Evolutionary conservation across 345 rosid genomes (phyloP).

Genomic region (Dimocarpus longan): DNA sequence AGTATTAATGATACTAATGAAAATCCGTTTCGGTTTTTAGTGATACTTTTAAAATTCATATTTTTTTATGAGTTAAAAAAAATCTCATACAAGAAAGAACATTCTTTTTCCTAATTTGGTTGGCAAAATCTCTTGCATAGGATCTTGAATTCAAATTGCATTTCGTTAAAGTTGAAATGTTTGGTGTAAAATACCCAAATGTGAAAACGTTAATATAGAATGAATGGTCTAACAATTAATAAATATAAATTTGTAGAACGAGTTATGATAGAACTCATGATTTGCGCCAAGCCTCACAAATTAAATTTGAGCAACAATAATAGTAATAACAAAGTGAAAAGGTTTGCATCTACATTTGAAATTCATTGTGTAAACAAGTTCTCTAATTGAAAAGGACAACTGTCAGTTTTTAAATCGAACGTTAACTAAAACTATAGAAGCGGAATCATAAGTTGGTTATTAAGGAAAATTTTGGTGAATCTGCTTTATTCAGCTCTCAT

Average conservation of each 20-base stretch:
- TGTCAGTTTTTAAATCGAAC: not conserved
- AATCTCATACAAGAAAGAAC: too few relatives aligned
- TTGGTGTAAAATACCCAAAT: too few relatives aligned
- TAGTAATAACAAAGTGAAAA: not conserved
- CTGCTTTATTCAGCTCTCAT: not conserved
- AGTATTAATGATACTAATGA: too few relatives aligned
- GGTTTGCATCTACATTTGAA: not conserved
- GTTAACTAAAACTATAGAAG: not conserved
- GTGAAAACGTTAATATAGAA: too few relatives aligned
- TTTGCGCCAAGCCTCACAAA: not conserved
- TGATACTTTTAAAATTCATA: too few relatives aligned
- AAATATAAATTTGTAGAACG: too few relatives aligned
- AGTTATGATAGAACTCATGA: not conserved
- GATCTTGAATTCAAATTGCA: too few relatives aligned
- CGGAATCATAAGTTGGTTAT: not conserved
- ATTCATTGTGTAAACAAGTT: not conserved
- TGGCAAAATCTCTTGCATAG: too few relatives aligned
- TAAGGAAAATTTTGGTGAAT: not conserved
- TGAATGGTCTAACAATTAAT: not conserved
- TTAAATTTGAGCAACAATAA: not conserved
- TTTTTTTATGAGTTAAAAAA: too few relatives aligned
- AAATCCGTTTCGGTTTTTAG: too few relatives aligned
- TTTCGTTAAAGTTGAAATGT: too few relatives aligned
- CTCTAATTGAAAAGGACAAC: slow-evolving; percentile 3
- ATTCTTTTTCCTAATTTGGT: too few relatives aligned